phyloP scores from a whole-genome alignment of 495 filamentous ascomycete genomes.

The Penicillium subrubescens region DNA sequence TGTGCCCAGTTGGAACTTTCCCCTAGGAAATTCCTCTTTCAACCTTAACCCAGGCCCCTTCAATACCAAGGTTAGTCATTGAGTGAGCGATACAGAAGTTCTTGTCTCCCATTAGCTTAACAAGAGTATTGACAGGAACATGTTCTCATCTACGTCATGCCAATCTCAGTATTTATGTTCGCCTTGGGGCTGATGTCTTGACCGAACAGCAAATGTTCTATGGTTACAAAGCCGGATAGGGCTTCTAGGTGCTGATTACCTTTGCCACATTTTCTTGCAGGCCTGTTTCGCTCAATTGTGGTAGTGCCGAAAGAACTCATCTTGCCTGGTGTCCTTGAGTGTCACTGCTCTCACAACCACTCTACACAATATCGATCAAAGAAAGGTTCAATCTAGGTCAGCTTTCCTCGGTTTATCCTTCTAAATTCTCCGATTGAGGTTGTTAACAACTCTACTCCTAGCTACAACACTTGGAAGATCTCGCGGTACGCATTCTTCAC shows the following conservation, averaged over 20 bases:
- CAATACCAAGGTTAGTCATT: not conserved
- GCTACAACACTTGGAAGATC: not conserved
- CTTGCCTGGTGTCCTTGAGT: not conserved
- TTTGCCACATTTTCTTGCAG: not conserved
- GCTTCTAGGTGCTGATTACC: slow-evolving; percentile 45
- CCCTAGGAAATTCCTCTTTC: not conserved
- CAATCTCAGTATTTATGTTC: slow-evolving; percentile 48
- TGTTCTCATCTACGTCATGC: slow-evolving; percentile 22
- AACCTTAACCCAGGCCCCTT: not conserved
- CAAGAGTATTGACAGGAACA: not conserved
- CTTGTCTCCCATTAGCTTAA: not conserved
- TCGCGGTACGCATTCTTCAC: not conserved
- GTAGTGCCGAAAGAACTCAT: not conserved
- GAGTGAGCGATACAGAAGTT: not conserved
- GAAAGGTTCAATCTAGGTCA: not conserved
- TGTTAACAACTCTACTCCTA: not conserved
- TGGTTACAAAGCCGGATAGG: slow-evolving; percentile 60
- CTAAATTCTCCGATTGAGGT: no score
- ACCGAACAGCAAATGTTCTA: slow-evolving; percentile 64
- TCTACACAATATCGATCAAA: not conserved
- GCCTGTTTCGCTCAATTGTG: not conserved
- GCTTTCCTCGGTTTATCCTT: no score
- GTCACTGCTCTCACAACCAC: not conserved
- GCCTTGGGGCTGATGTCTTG: slow-evolving; percentile 65
- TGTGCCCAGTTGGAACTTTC: not conserved